These are phyloP conservation scores for Bryum argenteum DNA, from an alignment of 225 moss, liverwort and hornwort genomes.

Conservation along the genomic window DNA sequence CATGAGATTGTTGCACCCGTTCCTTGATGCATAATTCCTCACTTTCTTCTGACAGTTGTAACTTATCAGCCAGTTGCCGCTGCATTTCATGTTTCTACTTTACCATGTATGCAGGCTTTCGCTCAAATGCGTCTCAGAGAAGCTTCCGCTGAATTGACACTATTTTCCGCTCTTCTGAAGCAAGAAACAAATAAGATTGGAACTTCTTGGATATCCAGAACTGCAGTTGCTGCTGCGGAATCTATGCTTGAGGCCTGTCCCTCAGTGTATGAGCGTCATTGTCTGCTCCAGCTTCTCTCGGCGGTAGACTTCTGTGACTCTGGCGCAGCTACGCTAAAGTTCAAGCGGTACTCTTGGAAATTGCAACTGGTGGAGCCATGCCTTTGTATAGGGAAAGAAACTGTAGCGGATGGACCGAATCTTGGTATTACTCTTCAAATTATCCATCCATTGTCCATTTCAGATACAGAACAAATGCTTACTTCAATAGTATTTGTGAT, in stretches of 20 bases:
- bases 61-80: slow-evolving; percentile 1
- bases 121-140: slow-evolving; percentile 81
- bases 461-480: background rate
- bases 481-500: background rate
- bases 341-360: slow-evolving; percentile 69
- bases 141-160: slow-evolving; percentile 65
- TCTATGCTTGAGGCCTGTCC: slow-evolving; percentile 74
- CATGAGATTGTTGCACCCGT: background rate
- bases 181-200: slow-evolving; percentile 51
- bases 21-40: background rate
- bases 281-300: slow-evolving; percentile 72
- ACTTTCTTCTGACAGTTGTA: slow-evolving; percentile 5
- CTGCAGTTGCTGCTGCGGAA: slow-evolving; percentile 74
- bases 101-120: slow-evolving; percentile 51
- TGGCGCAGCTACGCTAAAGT: slow-evolving; percentile 67
- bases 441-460: slow-evolving; percentile 10
- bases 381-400: slow-evolving; percentile 49
- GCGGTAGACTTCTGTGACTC: slow-evolving; percentile 78
- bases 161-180: slow-evolving; percentile 65
- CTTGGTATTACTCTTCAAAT: slow-evolving; percentile 24
- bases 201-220: slow-evolving; percentile 63
- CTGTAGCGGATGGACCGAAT: slow-evolving; percentile 41
- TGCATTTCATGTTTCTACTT: slow-evolving; percentile 1
- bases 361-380: slow-evolving; percentile 78
- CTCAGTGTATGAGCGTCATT: slow-evolving; percentile 73